Percentiles rank a stretch among this genome's conserved stretches.
These are phyloP conservation scores for Sarocladium oryzae DNA, from an alignment of 2,329 filamentous ascomycete genomes.

Conservation along the genomic window DNA sequence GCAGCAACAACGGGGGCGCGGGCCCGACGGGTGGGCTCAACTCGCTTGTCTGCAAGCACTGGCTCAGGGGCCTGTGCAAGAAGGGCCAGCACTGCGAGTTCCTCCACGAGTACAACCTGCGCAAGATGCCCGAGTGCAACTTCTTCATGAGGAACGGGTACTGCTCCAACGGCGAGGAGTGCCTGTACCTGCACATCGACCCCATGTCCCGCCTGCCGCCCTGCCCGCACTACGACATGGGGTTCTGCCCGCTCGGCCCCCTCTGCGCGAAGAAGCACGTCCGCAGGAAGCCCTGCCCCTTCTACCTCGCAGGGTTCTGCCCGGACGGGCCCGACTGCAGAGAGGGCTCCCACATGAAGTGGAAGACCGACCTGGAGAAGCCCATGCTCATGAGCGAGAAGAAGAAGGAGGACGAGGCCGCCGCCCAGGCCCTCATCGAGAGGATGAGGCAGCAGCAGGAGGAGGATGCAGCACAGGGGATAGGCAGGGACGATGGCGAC, in stretches of 20 bases:
- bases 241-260: conserved; percentile 89
- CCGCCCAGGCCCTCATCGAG: conserved; percentile 26
- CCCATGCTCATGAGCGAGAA: conserved; percentile 63
- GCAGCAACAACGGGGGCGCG: conserved; percentile 23
- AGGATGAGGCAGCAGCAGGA: conserved; percentile 30
- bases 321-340: conserved; percentile 72
- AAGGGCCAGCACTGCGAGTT: conserved; percentile 97
- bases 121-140: conserved; percentile 97
- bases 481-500: conserved; percentile 26
- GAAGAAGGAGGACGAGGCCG: conserved; percentile 46
- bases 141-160: conserved; percentile 92
- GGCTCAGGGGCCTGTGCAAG: conserved; percentile 94
- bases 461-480: conserved; percentile 27
- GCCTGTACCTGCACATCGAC: conserved; percentile 85
- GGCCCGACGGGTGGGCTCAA: conserved; percentile 53
- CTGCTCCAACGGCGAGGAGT: conserved; percentile 95
- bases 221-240: conserved; percentile 87
- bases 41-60: conserved; percentile 96
- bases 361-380: conserved; percentile 70
- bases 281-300: conserved; percentile 70
- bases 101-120: conserved; percentile 95
- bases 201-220: conserved; percentile 71
- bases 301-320: conserved; percentile 91
- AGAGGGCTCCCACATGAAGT: conserved; percentile 76
- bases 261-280: conserved; percentile 85